Evolutionary conservation across 2,329 filamentous ascomycete genomes (phyloP).

Genomic region (Aureobasidium pullulans): DNA sequence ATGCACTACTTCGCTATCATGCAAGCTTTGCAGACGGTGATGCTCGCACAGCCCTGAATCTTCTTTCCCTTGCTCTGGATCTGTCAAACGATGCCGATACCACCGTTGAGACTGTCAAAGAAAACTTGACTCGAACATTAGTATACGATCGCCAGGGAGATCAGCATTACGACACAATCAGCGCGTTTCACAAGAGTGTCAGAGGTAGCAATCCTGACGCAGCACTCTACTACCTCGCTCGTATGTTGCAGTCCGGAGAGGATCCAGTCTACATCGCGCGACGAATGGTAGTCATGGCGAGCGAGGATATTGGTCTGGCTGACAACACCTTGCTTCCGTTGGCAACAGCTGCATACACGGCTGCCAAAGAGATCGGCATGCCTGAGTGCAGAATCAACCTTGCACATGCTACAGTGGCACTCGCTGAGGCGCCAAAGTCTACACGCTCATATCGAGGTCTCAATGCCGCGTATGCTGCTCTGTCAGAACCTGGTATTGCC

Average conservation of each 20-base stretch:
- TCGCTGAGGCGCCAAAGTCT: constrained; percentile 75
- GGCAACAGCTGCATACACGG: constrained; percentile 78
- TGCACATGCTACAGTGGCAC: constrained; percentile 76
- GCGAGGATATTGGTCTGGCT: constrained; percentile 86
- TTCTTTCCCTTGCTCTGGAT: constrained; percentile 81
- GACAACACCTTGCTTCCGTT: constrained; percentile 77
- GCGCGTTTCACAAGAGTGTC: constrained; percentile 92
- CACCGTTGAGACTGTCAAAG: constrained; percentile 71
- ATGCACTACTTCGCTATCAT: constrained; percentile 64
- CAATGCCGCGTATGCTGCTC: constrained; percentile 68
- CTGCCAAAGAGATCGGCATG: constrained; percentile 88
- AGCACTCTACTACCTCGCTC: constrained; percentile 84
- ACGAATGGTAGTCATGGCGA: constrained; percentile 88
- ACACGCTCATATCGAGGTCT: constrained; percentile 78
- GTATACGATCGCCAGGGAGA: constrained; percentile 94
- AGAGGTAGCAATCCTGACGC: constrained; percentile 82
- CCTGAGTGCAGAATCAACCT: constrained; percentile 91
- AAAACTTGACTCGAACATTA: constrained; percentile 78
- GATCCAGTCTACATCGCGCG: constrained; percentile 89
- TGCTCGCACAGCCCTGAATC: constrained; percentile 83
- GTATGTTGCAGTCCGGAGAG: constrained; percentile 93
- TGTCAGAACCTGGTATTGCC: constrained; percentile 77
- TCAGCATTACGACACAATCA: constrained; percentile 96
- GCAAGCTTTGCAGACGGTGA: constrained; percentile 86
- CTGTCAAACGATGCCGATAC: constrained; percentile 58